phyloP scores from a whole-genome alignment of 1,139 yeast species.

The Magnusiomyces magnusii region DNA sequence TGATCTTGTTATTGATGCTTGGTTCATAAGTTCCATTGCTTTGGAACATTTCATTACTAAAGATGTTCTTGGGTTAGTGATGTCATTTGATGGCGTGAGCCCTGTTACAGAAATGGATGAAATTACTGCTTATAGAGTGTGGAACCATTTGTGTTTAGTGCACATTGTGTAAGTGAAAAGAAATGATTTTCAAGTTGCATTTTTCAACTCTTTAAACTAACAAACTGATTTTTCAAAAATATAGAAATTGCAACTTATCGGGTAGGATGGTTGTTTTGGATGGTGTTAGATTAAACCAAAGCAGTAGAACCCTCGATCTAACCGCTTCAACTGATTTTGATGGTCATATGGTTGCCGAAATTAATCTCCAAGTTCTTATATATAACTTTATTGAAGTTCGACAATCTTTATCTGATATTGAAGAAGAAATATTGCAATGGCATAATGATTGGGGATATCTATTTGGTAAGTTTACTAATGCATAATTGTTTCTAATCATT shows the following conservation, averaged over 20 bases:
- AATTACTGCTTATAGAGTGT: conserved; percentile 49
- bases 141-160: conserved; percentile 66
- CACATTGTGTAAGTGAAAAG: conserved; percentile 49
- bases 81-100: conserved; percentile 31
- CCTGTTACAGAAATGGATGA: conserved; percentile 43
- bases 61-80: conserved; percentile 34
- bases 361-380: conserved; percentile 45
- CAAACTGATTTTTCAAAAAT: neutral
- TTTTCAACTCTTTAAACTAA: no score
- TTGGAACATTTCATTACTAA: conserved; percentile 50
- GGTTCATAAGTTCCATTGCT: conserved; percentile 55
- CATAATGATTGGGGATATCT: conserved; percentile 33
- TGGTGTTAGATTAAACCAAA: conserved; percentile 53
- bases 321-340: conserved; percentile 71
- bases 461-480: conserved; percentile 44
- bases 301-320: conserved; percentile 53
- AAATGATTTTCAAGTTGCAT: no score
- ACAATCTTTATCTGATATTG: conserved; percentile 29
- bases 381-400: conserved; percentile 13
- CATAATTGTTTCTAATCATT: conserved; percentile 48
- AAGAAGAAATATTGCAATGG: conserved; percentile 34
- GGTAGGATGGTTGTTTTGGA: conserved; percentile 74
- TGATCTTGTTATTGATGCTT: conserved; percentile 46
- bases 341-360: conserved; percentile 77
- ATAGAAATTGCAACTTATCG: conserved; percentile 49